phyloP scores from a whole-genome alignment of 768 basidiomycete species.

The Myochromella boudieri region DNA sequence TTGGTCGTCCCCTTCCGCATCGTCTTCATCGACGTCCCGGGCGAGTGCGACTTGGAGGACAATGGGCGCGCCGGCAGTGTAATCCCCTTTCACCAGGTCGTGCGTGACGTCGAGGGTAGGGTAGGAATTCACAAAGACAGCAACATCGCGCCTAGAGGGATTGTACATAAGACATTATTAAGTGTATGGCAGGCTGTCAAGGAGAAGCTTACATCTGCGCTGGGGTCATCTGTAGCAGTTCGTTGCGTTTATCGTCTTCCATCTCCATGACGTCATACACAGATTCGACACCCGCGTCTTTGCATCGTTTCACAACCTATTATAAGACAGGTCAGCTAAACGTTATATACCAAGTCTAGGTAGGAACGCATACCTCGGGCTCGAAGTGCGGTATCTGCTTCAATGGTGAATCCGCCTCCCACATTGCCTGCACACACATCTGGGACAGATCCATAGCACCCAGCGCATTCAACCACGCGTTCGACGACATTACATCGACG shows the following conservation, averaged over 20 bases:
- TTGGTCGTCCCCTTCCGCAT: constrained; percentile 66
- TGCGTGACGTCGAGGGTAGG: constrained; percentile 92
- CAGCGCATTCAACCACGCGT: constrained; percentile 91
- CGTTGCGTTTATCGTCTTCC: constrained; percentile 87
- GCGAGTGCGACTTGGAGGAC: constrained; percentile 75
- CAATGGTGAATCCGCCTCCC: constrained; percentile 95
- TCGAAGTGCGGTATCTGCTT: constrained; percentile 98
- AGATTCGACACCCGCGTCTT: constrained; percentile 75
- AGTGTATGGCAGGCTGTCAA: not conserved
- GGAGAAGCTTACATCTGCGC: constrained; percentile 76
- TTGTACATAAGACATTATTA: constrained; percentile 11
- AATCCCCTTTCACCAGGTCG: constrained; percentile 83
- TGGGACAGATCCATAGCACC: constrained; percentile 98
- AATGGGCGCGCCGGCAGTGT: constrained; percentile 85
- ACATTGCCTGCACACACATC: constrained; percentile 98
- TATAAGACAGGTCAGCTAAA: constrained; percentile 1
- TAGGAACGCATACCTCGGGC: constrained; percentile 57
- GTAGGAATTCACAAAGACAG: constrained; percentile 94
- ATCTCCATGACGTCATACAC: constrained; percentile 99
- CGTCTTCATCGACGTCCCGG: constrained; percentile 80
- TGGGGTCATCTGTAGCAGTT: constrained; percentile 80
- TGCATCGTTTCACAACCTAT: constrained; percentile 83
- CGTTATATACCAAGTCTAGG: not conserved
- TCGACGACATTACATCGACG: constrained; percentile 97
- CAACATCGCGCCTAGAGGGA: constrained; percentile 79